A percentile compares a stretch with the other conserved stretches of the same genome.
Conservation (phyloP, 495 filamentous ascomycete genomes). For the Pyrenula massariospora region DNA sequence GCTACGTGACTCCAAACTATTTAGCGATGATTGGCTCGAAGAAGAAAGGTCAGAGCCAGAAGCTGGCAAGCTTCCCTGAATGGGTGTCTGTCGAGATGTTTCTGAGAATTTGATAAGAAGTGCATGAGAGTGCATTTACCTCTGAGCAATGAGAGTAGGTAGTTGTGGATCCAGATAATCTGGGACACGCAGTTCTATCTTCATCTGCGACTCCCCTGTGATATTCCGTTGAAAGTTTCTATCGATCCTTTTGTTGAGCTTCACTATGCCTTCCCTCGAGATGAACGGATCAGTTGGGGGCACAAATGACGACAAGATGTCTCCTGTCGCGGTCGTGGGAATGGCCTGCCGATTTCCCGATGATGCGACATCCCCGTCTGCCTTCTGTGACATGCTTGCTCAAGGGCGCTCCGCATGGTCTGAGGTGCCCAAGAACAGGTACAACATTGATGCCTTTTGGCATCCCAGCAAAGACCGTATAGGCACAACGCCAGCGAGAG, state of each 20-base stretch:
- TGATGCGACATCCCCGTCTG: constrained; percentile 31
- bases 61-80: not conserved
- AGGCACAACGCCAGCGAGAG: not conserved
- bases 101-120: not conserved
- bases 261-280: not conserved
- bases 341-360: constrained; percentile 51
- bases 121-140: not conserved
- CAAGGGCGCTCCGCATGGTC: constrained; percentile 28
- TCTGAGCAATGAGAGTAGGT: too few species aligned
- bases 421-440: constrained; percentile 23
- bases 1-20: not conserved
- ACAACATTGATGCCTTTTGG: constrained; percentile 28
- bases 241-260: not conserved
- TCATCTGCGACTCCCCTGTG: too few species aligned
- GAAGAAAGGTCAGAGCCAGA: not conserved
- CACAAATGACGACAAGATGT: not conserved
- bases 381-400: constrained; percentile 46
- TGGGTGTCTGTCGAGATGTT: not conserved
- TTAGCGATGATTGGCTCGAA: too few species aligned
- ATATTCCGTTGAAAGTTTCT: too few species aligned
- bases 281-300: not conserved
- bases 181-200: too few species aligned
- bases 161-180: too few species aligned
- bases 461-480: constrained; percentile 19
- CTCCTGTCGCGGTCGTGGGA: constrained; percentile 48